Conservation (phyloP, 345 rosid genomes). For the Syzygium aqueum region DNA sequence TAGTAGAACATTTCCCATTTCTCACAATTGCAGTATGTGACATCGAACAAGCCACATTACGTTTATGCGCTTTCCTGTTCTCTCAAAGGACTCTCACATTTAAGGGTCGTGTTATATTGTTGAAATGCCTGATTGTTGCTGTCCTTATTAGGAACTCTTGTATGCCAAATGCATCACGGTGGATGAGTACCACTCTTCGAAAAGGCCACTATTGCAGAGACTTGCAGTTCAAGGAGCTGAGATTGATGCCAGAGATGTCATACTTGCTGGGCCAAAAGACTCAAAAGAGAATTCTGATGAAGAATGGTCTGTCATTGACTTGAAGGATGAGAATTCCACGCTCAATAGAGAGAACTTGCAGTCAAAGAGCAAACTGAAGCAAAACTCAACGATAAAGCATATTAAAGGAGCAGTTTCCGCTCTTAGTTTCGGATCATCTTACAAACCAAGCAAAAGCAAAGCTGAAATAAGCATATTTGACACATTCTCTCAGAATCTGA, state of each 20-base stretch:
- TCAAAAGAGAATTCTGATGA: constrained; percentile 36
- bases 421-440: constrained; percentile 35
- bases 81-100: background rate
- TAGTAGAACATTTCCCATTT: background rate
- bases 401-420: constrained; percentile 57
- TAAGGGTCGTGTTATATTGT: background rate
- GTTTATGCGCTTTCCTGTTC: background rate
- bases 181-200: constrained; percentile 64
- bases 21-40: background rate
- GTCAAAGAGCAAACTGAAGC: constrained; percentile 28
- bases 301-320: constrained; percentile 64
- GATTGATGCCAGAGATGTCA: constrained; percentile 49
- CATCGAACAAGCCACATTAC: background rate
- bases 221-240: constrained; percentile 69
- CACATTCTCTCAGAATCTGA: background rate
- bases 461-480: constrained; percentile 45
- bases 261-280: constrained; percentile 19
- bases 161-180: constrained; percentile 62
- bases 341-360: constrained; percentile 17
- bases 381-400: constrained; percentile 36
- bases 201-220: constrained; percentile 63
- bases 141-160: constrained; percentile 39
- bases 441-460: constrained; percentile 26
- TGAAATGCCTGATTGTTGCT: background rate
- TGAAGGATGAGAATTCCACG: constrained; percentile 43